These are phyloP conservation scores for Penicillium sp. DNA, from an alignment of 2,329 filamentous ascomycete species.

Conservation along the genomic window DNA sequence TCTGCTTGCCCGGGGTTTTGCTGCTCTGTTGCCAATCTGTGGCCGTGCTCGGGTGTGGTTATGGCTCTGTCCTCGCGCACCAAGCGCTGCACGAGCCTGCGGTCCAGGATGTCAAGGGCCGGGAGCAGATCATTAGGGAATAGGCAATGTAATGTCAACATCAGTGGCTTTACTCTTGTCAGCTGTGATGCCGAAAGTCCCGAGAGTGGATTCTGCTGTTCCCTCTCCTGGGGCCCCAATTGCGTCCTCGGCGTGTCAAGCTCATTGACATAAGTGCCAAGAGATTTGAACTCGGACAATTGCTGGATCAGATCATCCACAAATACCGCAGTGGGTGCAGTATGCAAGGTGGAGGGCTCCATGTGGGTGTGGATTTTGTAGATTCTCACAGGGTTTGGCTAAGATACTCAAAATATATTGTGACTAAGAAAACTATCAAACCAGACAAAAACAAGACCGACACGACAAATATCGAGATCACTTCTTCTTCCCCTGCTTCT, in stretches of 20 bases:
- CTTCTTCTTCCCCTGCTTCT: too few relatives aligned
- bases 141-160: slow-evolving; percentile 81
- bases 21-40: not conserved
- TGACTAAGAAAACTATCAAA: too few relatives aligned
- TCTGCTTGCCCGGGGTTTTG: not conserved
- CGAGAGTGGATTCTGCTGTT: slow-evolving; percentile 21
- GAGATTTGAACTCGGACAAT: slow-evolving; percentile 11
- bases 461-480: too few relatives aligned
- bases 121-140: slow-evolving; percentile 80
- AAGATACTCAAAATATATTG: not conserved
- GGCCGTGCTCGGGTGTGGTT: slow-evolving; percentile 1
- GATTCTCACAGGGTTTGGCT: not conserved
- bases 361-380: not conserved
- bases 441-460: too few relatives aligned
- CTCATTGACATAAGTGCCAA: not conserved
- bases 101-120: slow-evolving; percentile 84
- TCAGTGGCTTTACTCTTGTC: slow-evolving; percentile 50
- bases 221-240: slow-evolving; percentile 3
- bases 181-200: slow-evolving; percentile 22
- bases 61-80: slow-evolving; percentile 11
- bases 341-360: not conserved
- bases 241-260: slow-evolving; percentile 5
- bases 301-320: slow-evolving; percentile 26
- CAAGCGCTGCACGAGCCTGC: slow-evolving; percentile 66
- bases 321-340: slow-evolving; percentile 15